A percentile compares a stretch with the other conserved stretches of the same genome.
Evolutionary conservation across 192 early-diverging fungal species (phyloP).

Genomic region (Coemansia sp.): DNA sequence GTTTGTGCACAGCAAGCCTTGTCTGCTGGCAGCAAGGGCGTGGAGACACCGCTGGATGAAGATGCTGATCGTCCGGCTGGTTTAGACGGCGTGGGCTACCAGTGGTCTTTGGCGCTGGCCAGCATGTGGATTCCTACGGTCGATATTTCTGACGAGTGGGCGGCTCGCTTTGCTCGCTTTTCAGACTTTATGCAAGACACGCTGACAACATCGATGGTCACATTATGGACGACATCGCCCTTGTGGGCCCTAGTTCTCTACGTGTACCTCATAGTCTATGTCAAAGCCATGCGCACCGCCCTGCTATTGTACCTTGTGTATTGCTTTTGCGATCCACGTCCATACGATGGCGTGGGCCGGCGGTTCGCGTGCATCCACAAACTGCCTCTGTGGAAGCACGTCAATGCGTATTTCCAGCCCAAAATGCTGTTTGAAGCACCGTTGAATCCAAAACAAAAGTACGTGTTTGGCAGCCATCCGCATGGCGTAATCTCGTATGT

Average conservation of each 20-base stretch:
- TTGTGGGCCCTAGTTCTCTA: constrained; percentile 57
- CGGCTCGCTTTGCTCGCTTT: constrained; percentile 14
- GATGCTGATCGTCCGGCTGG: background rate
- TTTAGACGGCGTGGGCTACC: background rate
- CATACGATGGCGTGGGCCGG: constrained; percentile 76
- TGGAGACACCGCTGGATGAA: background rate
- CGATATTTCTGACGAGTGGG: constrained; percentile 28
- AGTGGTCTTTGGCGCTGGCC: constrained; percentile 12
- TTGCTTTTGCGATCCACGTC: constrained; percentile 70
- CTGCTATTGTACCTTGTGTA: constrained; percentile 77
- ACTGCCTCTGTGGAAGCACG: constrained; percentile 71
- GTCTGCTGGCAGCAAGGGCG: background rate
- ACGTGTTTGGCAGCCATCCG: constrained; percentile 91
- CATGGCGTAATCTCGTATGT: constrained; percentile 87
- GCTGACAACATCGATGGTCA: constrained; percentile 45
- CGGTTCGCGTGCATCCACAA: constrained; percentile 54
- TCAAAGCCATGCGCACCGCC: constrained; percentile 57
- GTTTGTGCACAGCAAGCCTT: background rate
- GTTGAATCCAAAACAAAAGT: constrained; percentile 79
- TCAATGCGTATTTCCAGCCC: constrained; percentile 79
- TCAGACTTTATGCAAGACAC: constrained; percentile 28
- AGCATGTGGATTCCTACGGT: constrained; percentile 12
- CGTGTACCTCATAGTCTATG: constrained; percentile 60
- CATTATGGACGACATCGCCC: constrained; percentile 41
- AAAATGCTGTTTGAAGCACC: constrained; percentile 77